phyloP scores from a whole-genome alignment of 2,329 filamentous ascomycete genomes.

The Aspergillus quadricinctus region DNA sequence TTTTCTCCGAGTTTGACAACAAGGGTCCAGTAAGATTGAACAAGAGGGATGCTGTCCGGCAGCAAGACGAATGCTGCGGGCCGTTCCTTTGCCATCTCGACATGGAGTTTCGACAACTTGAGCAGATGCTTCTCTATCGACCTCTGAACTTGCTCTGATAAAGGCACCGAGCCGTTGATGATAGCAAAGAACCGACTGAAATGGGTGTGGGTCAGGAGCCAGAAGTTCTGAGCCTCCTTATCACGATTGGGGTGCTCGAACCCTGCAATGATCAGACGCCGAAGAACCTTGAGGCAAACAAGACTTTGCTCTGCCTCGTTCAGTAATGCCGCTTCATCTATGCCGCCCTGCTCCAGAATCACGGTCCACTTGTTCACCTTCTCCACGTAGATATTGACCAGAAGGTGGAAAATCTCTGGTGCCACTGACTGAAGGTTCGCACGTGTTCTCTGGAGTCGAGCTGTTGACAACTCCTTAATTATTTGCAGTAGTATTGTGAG shows the following conservation, averaged over 20 bases:
- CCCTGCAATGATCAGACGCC: conserved; percentile 72
- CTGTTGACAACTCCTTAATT: conserved; percentile 85
- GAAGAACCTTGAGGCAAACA: conserved; percentile 70
- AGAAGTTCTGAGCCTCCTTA: conserved; percentile 70
- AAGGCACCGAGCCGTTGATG: conserved; percentile 54
- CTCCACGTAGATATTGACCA: conserved; percentile 72
- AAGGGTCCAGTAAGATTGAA: conserved; percentile 80
- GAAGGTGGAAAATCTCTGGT: conserved; percentile 76
- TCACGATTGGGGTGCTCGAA: conserved; percentile 83
- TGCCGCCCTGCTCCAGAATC: conserved; percentile 55
- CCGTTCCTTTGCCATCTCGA: conserved; percentile 76
- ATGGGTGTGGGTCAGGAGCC: conserved; percentile 71
- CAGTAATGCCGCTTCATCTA: conserved; percentile 56
- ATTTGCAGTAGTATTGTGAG: conserved; percentile 77
- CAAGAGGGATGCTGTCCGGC: conserved; percentile 71
- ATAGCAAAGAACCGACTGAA: conserved; percentile 71
- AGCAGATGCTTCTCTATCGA: conserved; percentile 80
- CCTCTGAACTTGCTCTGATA: conserved; percentile 52
- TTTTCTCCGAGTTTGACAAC: conserved; percentile 71
- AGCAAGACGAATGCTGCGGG: conserved; percentile 78
- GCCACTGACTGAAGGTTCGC: conserved; percentile 72
- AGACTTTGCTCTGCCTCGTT: conserved; percentile 72
- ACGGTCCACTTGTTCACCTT: conserved; percentile 67
- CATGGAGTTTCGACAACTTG: conserved; percentile 86
- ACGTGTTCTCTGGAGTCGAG: conserved; percentile 68